These are phyloP conservation scores for Candida taoyuanica DNA, from an alignment of 805 yeast genomes.

Conservation along the genomic window DNA sequence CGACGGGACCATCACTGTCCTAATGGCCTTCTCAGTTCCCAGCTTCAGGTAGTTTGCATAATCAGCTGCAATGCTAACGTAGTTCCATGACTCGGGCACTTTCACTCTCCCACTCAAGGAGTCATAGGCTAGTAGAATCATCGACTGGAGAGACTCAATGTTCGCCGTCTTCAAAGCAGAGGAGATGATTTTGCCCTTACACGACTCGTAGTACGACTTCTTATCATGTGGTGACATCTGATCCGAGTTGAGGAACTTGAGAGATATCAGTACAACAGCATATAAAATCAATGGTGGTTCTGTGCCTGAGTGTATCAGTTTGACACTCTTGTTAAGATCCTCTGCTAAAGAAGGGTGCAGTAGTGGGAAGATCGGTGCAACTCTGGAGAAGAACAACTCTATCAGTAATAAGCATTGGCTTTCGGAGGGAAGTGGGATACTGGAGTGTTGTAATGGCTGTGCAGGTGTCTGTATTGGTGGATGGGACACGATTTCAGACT, in stretches of 20 bases:
- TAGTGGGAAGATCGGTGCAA: constrained; percentile 22
- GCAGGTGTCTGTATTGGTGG: too few species aligned
- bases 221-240: constrained; percentile 16
- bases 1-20: constrained; percentile 7
- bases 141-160: constrained; percentile 21
- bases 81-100: constrained; percentile 27
- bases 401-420: constrained; percentile 14
- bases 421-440: constrained; percentile 17
- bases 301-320: constrained; percentile 1
- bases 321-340: constrained; percentile 9
- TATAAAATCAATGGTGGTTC: constrained; percentile 20
- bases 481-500: too few species aligned
- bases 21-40: constrained; percentile 14
- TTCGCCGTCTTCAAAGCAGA: constrained; percentile 19
- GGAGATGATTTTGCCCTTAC: constrained; percentile 21
- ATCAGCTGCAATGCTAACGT: constrained; percentile 25
- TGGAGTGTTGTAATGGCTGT: too few species aligned
- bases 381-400: constrained; percentile 19
- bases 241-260: constrained; percentile 19
- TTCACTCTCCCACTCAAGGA: constrained; percentile 21
- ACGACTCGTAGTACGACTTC: constrained; percentile 8
- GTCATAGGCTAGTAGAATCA: constrained; percentile 22
- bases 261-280: constrained; percentile 19
- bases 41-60: constrained; percentile 23
- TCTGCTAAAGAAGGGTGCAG: constrained; percentile 19